These are phyloP conservation scores for Pseudogymnoascus sp. DNA, from an alignment of 2,329 filamentous ascomycete species.

Conservation along the genomic window DNA sequence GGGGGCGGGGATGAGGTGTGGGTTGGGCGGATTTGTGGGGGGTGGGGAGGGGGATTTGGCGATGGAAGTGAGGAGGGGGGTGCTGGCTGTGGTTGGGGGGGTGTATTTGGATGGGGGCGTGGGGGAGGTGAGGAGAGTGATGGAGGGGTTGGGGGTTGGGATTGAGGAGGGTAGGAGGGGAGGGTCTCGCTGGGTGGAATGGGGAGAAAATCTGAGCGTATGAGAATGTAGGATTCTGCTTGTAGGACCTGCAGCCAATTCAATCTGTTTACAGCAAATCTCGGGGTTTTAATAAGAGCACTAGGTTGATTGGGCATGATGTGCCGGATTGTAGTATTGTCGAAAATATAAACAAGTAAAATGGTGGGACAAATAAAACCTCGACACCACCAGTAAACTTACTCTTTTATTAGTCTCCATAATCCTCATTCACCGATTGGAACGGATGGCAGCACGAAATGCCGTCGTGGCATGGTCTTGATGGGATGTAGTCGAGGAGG, in stretches of 20 bases:
- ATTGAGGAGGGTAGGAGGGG: neutral
- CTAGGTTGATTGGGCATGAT: neutral
- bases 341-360: neutral
- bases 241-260: neutral
- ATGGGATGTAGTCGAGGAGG: slow-evolving; percentile 1
- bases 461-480: neutral
- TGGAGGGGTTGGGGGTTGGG: neutral
- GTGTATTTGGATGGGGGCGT: neutral
- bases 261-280: neutral
- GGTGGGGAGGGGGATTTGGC: too few relatives aligned
- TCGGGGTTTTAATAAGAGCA: neutral
- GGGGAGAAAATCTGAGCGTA: neutral
- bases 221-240: neutral
- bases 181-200: neutral
- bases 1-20: neutral
- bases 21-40: neutral
- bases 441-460: neutral
- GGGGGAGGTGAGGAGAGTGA: neutral
- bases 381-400: neutral
- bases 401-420: neutral
- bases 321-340: neutral
- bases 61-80: too few relatives aligned
- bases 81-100: too few relatives aligned
- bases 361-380: neutral
- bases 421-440: neutral